A percentile compares a stretch with the other conserved stretches of the same genome.
Conservation (phyloP, 768 basidiomycete species). For the Rhizopogon salebrosus region DNA sequence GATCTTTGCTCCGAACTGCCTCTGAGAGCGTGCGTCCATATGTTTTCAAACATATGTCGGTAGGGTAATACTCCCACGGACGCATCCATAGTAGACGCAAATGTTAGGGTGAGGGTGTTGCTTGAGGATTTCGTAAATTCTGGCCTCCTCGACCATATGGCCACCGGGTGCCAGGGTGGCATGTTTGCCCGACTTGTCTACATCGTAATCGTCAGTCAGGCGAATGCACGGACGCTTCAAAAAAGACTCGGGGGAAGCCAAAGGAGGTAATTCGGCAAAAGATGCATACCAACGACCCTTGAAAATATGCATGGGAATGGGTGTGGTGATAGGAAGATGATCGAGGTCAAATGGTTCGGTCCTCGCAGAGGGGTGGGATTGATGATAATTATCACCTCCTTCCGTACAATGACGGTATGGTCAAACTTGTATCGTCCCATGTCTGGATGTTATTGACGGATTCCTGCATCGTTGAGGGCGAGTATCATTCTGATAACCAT, state of each 20-base stretch:
- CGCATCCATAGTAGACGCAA: constrained; percentile 16
- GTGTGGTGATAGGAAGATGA: not conserved
- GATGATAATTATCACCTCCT: not conserved
- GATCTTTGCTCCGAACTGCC: not conserved
- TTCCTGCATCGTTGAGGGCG: not conserved
- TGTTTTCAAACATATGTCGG: constrained; percentile 11
- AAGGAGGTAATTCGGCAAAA: not conserved
- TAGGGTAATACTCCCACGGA: constrained; percentile 9
- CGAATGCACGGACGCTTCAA: not conserved
- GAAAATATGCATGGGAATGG: not conserved
- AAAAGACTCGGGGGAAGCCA: not conserved
- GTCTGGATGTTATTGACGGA: not conserved
- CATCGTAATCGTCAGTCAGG: not conserved
- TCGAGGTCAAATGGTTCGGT: not conserved
- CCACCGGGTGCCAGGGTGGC: not conserved
- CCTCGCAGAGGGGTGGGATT: not conserved
- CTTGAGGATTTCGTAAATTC: not conserved
- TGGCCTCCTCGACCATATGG: not conserved
- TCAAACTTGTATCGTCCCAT: not conserved
- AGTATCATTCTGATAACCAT: too few relatives aligned
- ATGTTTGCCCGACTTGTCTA: not conserved
- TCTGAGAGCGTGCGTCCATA: not conserved
- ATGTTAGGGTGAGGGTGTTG: constrained; percentile 16
- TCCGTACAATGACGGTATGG: not conserved
- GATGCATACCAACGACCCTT: not conserved